Base-by-base conservation (phyloP, 108 stramenopile genomes). In the Pseudonitzschia pungens region DNA sequence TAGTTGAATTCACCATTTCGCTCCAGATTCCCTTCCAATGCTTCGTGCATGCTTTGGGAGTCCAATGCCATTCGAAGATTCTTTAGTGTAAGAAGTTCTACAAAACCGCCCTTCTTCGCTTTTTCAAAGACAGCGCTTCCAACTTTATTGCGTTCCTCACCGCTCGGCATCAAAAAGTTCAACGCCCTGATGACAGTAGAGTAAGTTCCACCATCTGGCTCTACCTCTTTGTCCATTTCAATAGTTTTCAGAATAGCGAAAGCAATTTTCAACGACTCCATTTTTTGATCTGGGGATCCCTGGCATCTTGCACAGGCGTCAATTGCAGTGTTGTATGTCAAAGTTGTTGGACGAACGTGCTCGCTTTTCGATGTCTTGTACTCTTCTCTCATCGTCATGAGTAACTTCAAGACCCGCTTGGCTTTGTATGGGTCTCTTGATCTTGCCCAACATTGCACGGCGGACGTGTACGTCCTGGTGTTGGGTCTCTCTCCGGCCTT, bases 371-470 rank as follows among this genome's bases (percentile, higher is more conserved):
- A 73, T 71, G 31, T 79, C 48, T 84, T 77, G 52, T 81, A 72
- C 40, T 69, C 63, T n/a, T 77, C 69, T 71, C 77, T 82, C 82
- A 88, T 83, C 59, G 79, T 73, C 32, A 83, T 65, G 33, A 90
- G 66, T 64, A 88, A 66, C 73, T 84, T 78, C 45, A 86, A 65
- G 12, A 77, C 76, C 8, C 74, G 77, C 24, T 76, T 51, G 12
- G 82, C 73, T 42, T 83, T 83, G 24, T 48, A 29, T 33, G 48
- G 55, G 42, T 72, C 71, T 44, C 54, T 27, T 6, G 76, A 65
- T 54, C 77, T 70, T 50, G 62, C 65, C 77, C 74, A 83, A 31
- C 60, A 58, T 69, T 81, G 76, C 18, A 89, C 80, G 51, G 76
- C 85, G 65, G 84, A 67, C 15, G 83, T 84, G 62, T 84, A 89